Percentiles rank a stretch among this genome's conserved stretches.
Evolutionary conservation across 768 basidiomycete genomes (phyloP).

Genomic region (Rubroboletus pulcherrimus): DNA sequence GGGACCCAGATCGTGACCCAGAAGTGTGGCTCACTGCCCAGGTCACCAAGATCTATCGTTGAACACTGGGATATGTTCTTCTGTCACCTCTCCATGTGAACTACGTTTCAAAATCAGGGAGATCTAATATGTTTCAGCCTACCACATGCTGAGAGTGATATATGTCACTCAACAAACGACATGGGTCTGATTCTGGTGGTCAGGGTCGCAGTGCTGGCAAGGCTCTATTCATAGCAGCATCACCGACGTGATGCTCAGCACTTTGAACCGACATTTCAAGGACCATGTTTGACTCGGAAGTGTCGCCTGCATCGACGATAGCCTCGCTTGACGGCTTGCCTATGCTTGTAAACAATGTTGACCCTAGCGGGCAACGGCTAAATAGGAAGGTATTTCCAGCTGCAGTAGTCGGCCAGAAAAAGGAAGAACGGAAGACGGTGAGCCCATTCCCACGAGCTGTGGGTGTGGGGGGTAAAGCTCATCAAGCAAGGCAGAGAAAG

Average conservation of each 20-base stretch:
- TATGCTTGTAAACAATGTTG: neutral
- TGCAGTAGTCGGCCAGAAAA: neutral
- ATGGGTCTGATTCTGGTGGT: neutral
- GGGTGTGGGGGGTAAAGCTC: neutral
- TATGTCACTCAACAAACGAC: too few relatives aligned
- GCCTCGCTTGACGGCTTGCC: neutral
- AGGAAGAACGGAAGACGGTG: neutral
- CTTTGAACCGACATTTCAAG: too few relatives aligned
- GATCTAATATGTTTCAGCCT: too few relatives aligned
- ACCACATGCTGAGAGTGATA: too few relatives aligned
- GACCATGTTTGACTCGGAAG: neutral
- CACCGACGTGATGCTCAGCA: neutral
- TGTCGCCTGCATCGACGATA: neutral
- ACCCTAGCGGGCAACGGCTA: neutral
- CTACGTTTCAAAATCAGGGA: too few relatives aligned
- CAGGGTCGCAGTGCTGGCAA: too few relatives aligned
- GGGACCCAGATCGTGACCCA: slow-evolving; percentile 35
- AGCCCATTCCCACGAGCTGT: neutral
- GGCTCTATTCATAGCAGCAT: neutral
- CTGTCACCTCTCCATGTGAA: too few relatives aligned
- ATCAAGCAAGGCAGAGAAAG: too few relatives aligned
- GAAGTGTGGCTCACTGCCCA: slow-evolving; percentile 42
- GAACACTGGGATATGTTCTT: neutral
- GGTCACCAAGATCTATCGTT: neutral
- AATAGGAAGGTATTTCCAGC: neutral